Evolutionary conservation across 2,329 filamentous ascomycete species (phyloP).

Genomic region (Exophiala sideris): DNA sequence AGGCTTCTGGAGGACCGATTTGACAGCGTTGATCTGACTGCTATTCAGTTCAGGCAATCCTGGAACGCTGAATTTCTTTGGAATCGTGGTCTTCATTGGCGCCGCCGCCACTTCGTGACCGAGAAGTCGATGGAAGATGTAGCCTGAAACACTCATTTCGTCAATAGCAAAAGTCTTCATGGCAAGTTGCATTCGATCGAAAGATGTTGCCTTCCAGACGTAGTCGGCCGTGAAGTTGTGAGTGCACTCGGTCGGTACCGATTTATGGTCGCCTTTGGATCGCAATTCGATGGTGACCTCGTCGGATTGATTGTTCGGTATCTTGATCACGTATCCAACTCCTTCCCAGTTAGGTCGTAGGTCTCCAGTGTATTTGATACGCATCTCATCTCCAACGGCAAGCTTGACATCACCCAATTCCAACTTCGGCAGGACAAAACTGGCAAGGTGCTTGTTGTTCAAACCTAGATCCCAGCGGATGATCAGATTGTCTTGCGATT

Average conservation of each 20-base stretch:
- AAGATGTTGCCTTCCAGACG: slow-evolving; percentile 98
- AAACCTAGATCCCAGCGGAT: slow-evolving; percentile 93
- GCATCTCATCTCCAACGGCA: slow-evolving; percentile 97
- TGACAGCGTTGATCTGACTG: slow-evolving; percentile 94
- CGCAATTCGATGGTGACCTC: slow-evolving; percentile 94
- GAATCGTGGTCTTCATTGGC: slow-evolving; percentile 91
- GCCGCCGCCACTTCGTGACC: slow-evolving; percentile 92
- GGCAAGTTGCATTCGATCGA: slow-evolving; percentile 97
- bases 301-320: slow-evolving; percentile 97
- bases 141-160: slow-evolving; percentile 96
- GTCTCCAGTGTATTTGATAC: slow-evolving; percentile 92
- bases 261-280: slow-evolving; percentile 92
- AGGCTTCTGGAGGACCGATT: slow-evolving; percentile 88
- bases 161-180: slow-evolving; percentile 99
- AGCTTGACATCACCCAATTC: slow-evolving; percentile 97
- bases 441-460: slow-evolving; percentile 96
- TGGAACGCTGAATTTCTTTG: slow-evolving; percentile 94
- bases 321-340: slow-evolving; percentile 98
- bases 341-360: slow-evolving; percentile 91
- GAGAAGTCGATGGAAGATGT: slow-evolving; percentile 95
- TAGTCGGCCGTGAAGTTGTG: slow-evolving; percentile 99
- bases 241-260: slow-evolving; percentile 90
- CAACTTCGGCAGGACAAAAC: slow-evolving; percentile 93
- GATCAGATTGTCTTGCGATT: slow-evolving; percentile 91
- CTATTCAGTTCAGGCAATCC: slow-evolving; percentile 91